phyloP scores from a whole-genome alignment of 805 yeast species.

The Wickerhamomyces sydowiorum region DNA sequence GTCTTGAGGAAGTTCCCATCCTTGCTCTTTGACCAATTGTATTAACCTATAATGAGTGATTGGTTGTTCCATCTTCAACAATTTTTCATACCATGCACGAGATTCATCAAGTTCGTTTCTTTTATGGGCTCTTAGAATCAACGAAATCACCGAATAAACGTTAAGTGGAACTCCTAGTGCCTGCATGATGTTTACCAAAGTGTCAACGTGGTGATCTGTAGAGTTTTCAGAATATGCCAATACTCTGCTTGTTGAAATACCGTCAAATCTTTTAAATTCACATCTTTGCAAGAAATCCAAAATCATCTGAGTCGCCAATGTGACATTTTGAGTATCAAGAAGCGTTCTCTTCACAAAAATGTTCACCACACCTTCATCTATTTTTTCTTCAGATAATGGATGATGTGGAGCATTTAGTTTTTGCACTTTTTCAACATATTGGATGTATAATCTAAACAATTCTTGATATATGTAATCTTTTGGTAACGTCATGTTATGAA shows the following conservation, averaged over 20 bases:
- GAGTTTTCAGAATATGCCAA: background rate
- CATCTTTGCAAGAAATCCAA: conserved; percentile 6
- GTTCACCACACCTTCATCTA: conserved; percentile 14
- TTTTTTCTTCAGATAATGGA: conserved; percentile 7
- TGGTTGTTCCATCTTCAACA: conserved; percentile 1
- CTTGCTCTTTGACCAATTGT: conserved; percentile 2
- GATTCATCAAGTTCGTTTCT: conserved; percentile 4
- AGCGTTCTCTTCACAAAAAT: conserved; percentile 10
- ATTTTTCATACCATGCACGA: conserved; percentile 6
- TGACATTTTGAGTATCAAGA: conserved; percentile 5
- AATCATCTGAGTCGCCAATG: conserved; percentile 11
- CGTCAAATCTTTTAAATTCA: conserved; percentile 4
- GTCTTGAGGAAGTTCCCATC: conserved; percentile 12
- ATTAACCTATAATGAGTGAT: conserved; percentile 7
- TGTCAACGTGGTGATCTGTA: background rate
- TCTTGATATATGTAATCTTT: background rate
- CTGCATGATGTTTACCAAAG: conserved; percentile 2
- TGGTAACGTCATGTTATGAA: background rate
- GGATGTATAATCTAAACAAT: conserved; percentile 1
- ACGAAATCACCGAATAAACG: conserved; percentile 4
- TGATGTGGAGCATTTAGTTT: background rate
- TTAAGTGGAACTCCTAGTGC: conserved; percentile 3
- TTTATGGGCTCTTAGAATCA: conserved; percentile 5
- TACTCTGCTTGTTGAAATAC: conserved; percentile 2
- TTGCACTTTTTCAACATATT: conserved; percentile 2